Conservation (phyloP, 2,329 filamentous ascomycete genomes). For the Venturia asperata region DNA sequence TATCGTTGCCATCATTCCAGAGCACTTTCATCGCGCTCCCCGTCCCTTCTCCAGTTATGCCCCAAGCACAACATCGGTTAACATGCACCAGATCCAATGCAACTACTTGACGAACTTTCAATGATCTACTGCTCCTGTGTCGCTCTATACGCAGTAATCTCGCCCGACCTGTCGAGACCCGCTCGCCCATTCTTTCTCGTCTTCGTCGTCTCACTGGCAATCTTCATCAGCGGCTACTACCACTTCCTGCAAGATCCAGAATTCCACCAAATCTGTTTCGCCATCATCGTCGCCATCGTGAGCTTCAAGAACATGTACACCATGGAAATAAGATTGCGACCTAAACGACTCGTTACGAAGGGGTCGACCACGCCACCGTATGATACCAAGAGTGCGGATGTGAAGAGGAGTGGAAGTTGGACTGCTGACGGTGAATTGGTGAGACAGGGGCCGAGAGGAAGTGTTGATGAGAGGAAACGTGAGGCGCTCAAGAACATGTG, state of each 20-base stretch:
- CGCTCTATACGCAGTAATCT: slow-evolving; percentile 69
- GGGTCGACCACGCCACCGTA: not conserved
- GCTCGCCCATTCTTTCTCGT: slow-evolving; percentile 52
- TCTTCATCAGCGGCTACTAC: slow-evolving; percentile 72
- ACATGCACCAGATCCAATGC: slow-evolving; percentile 56
- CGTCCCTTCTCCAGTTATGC: too few species aligned
- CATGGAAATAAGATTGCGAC: slow-evolving; percentile 62
- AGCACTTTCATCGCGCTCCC: too few species aligned
- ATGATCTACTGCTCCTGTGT: slow-evolving; percentile 68
- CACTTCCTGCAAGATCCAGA: slow-evolving; percentile 72
- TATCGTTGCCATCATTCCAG: too few species aligned
- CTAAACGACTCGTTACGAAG: slow-evolving; percentile 40
- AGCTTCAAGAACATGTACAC: slow-evolving; percentile 68
- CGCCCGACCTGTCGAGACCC: slow-evolving; percentile 47
- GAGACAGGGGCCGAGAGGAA: slow-evolving; percentile 31
- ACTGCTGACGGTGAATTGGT: slow-evolving; percentile 31
- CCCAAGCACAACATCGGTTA: too few species aligned
- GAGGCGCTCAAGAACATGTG: slow-evolving; percentile 63
- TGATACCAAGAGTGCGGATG: not conserved
- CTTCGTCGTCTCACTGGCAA: slow-evolving; percentile 31
- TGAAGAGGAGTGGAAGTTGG: slow-evolving; percentile 25
- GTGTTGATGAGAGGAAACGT: slow-evolving; percentile 45
- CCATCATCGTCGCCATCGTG: slow-evolving; percentile 61
- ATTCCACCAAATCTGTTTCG: slow-evolving; percentile 78
- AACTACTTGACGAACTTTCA: slow-evolving; percentile 61